These are phyloP conservation scores for Pharnaceum exiguum DNA, from an alignment of 148 eudicot species.

Conservation along the genomic window DNA sequence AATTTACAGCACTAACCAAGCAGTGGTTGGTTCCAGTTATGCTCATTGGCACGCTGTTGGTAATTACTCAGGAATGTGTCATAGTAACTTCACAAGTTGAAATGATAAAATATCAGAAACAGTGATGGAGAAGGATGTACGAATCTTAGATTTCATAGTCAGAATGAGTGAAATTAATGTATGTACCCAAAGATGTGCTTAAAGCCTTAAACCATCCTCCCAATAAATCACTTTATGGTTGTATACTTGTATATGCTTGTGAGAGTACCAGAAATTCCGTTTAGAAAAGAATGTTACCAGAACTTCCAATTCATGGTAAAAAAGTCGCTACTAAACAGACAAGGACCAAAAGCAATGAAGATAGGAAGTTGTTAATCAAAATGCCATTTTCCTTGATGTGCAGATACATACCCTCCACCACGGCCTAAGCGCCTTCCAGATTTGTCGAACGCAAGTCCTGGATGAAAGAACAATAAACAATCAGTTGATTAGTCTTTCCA, in stretches of 20 bases:
- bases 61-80: constrained; percentile 86
- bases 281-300: too few species aligned
- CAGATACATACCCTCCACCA: constrained; percentile 86
- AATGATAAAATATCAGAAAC: constrained; percentile 1
- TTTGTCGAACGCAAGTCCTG: constrained; percentile 97
- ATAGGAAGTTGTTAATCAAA: neutral
- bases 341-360: neutral
- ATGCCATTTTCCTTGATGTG: neutral
- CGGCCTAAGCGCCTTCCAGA: constrained; percentile 96
- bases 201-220: too few species aligned
- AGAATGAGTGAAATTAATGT: neutral
- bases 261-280: too few species aligned
- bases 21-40: constrained; percentile 84
- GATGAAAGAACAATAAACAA: neutral
- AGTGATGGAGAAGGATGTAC: neutral
- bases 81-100: constrained; percentile 56
- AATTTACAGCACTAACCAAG: constrained; percentile 36
- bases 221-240: too few species aligned
- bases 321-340: too few species aligned
- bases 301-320: too few species aligned
- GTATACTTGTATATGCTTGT: too few species aligned
- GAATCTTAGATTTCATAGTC: neutral
- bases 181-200: neutral
- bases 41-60: constrained; percentile 62
- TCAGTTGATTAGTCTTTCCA: neutral